Evolutionary conservation across 208 protist genomes (phyloP), one percentile per base, ranked within the genome.

Genomic region (Herpetomonas samuelpessoai): DNA sequence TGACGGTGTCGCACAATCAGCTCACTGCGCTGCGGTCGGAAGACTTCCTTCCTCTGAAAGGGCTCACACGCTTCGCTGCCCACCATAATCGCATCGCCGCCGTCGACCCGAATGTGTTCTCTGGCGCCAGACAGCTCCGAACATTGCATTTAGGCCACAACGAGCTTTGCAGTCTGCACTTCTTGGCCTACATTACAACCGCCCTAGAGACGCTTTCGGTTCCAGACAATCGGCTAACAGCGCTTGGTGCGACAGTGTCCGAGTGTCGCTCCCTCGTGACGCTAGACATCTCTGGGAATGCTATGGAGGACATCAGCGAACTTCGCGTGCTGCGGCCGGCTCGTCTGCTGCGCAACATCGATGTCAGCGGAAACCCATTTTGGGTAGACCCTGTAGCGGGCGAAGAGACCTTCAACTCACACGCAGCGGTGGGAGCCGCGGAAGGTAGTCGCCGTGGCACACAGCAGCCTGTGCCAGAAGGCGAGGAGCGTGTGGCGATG

Each of bases 61-160:
- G 59, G 26, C 66, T 94, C 35, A 82, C 76, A 64, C 63, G 76
- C 24, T 58, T 91, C 14, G 38, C 72, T 18, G 58, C 91, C 4
- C 39, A 16, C 16, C 51, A 74, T 26, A 94, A 94, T 47, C 9
- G 56, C 0, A 78, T 90, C 47, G 31, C 27, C 12, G n/a, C 27
- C 22, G 44, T 90, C n/a, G 70, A 83, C 2, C 58, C 71, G 2
- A 47, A 83, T 57, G 69, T 81, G 44, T 92, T 95, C 59, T 28
- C 67, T 0, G 66, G 47, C 4, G 71, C 74, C 16, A 56, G 25
- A 24, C 66, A 75, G 24, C 52, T 95, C 0, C 79, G 88, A 2
- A 6, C 50, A 14, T 35, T 95, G 0, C 66, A 92, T 39, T 60
- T 95, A 29, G 72, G 65, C n/a, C 59, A 82, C 39, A 95, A 95